These are phyloP conservation scores for Coprinopsis cinerea DNA, from an alignment of 768 basidiomycete genomes.

Conservation along the genomic window DNA sequence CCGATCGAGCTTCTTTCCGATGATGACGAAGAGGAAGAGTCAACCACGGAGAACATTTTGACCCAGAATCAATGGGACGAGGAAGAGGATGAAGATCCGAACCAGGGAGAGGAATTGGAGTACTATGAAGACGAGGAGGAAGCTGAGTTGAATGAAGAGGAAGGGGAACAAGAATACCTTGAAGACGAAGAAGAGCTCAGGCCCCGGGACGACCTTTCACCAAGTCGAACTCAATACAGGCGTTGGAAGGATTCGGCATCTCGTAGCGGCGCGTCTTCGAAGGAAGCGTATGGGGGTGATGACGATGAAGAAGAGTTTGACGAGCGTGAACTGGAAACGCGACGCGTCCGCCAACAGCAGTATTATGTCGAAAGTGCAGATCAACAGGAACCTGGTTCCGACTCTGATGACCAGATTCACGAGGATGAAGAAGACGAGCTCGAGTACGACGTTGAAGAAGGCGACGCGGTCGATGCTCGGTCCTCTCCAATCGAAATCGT, in stretches of 20 bases:
- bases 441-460: conserved; percentile 14
- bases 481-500: conserved; percentile 5
- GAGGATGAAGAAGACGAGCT: conserved; percentile 15
- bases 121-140: conserved; percentile 11
- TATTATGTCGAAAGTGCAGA: not conserved
- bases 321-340: conserved; percentile 7
- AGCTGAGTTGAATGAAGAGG: conserved; percentile 17
- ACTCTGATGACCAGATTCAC: conserved; percentile 14
- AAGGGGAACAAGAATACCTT: conserved; percentile 16
- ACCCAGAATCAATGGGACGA: conserved; percentile 15
- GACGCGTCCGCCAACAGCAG: not conserved
- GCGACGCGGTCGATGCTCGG: conserved; percentile 14
- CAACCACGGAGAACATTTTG: conserved; percentile 9
- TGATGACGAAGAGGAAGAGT: conserved; percentile 26
- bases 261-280: no score
- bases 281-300: conserved; percentile 10
- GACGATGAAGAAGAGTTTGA: conserved; percentile 17
- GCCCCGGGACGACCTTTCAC: no score
- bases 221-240: no score
- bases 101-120: conserved; percentile 9
- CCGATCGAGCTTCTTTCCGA: conserved; percentile 42
- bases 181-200: conserved; percentile 25
- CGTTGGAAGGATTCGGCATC: no score
- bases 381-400: not conserved
- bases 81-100: conserved; percentile 26